Percentiles rank a stretch among this genome's conserved stretches.
These are phyloP conservation scores for Plasmodium gallinaceum DNA, from an alignment of 169 alveolate genomes.

Conservation along the genomic window DNA sequence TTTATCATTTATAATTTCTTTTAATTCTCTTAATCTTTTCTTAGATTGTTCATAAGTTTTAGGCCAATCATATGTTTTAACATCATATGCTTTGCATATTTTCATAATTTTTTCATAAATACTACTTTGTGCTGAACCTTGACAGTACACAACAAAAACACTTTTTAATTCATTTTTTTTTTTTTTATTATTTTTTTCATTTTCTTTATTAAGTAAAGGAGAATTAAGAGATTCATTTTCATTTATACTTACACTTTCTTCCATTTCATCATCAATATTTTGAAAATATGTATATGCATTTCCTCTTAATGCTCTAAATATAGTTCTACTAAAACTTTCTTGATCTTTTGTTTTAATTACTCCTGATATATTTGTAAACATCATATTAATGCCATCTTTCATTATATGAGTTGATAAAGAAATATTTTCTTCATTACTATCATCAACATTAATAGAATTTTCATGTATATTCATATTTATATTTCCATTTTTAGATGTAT, in stretches of 20 bases:
- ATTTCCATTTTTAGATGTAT: constrained; percentile 22
- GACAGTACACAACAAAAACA: constrained; percentile 95
- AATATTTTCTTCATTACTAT: constrained; percentile 77
- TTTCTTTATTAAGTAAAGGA: background rate
- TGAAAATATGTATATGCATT: constrained; percentile 94
- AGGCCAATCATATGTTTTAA: constrained; percentile 91
- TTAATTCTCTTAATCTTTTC: constrained; percentile 84
- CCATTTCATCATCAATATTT: constrained; percentile 87
- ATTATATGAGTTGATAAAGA: constrained; percentile 76
- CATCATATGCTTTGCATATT: constrained; percentile 94
- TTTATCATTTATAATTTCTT: constrained; percentile 89
- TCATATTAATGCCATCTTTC: constrained; percentile 79
- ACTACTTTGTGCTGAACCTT: constrained; percentile 89
- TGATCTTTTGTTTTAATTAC: constrained; percentile 93
- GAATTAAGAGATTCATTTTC: constrained; percentile 52
- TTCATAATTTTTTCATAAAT: constrained; percentile 92
- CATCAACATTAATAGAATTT: constrained; percentile 52
- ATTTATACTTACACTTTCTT: constrained; percentile 80
- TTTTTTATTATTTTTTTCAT: background rate
- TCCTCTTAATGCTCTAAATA: constrained; percentile 98
- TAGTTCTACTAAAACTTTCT: constrained; percentile 93
- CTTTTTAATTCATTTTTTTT: constrained; percentile 84
- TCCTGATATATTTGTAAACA: constrained; percentile 93
- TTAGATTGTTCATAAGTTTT: constrained; percentile 82
- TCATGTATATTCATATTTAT: background rate